Evolutionary conservation across 1,139 yeast species (phyloP), one percentile per base, ranked within the genome.

Genomic region (Suhomyces maxii): DNA sequence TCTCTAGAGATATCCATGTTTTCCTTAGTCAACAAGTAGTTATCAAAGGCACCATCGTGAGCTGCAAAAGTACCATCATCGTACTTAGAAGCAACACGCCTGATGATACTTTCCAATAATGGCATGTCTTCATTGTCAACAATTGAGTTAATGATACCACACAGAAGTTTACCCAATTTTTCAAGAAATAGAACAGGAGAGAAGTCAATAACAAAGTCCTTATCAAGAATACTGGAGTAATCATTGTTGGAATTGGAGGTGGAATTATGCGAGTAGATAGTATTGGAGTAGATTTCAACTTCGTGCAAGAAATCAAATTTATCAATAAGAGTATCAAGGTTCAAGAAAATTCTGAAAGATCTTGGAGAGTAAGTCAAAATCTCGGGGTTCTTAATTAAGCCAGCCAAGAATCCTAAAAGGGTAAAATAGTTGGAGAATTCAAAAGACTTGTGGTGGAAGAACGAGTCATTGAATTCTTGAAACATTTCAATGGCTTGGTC

Each of bases 101-200:
- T 46, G 42, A 72, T 61, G 39, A 71, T 53, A 42, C 59, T 64
- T 30, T 68, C 68, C 54, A 71, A 61, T 48, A 73, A 64, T 0
- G 67, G 54, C 11, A 49, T 45, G 10, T 55, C 51, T 5, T 54
- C 52, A 46, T 63, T 67, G 7, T 56, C 61, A 36, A 71, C 53
- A 42, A 72, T 64, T 2, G 63, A 52, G 49, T 60, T 64, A 40
- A 70, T 57, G 36, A 73, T 65, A 11, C 69, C 53, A 47, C 64
- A 58, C 73, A 71, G 69, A 50, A 72, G 56, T 59, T 67, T 53
- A 62, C 80, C 63, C 60, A 75, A 59, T 46, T 70, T 52, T 61
- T 83, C 71, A 62, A 76, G 56, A 59, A 65, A 63, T 64, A 76
- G 65, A 63, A 82, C 59, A 50, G 82, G 79, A 1, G 72, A 61